These are phyloP conservation scores for Ceratocystis cubensis DNA, from an alignment of 2,329 filamentous ascomycete genomes.

Conservation along the genomic window DNA sequence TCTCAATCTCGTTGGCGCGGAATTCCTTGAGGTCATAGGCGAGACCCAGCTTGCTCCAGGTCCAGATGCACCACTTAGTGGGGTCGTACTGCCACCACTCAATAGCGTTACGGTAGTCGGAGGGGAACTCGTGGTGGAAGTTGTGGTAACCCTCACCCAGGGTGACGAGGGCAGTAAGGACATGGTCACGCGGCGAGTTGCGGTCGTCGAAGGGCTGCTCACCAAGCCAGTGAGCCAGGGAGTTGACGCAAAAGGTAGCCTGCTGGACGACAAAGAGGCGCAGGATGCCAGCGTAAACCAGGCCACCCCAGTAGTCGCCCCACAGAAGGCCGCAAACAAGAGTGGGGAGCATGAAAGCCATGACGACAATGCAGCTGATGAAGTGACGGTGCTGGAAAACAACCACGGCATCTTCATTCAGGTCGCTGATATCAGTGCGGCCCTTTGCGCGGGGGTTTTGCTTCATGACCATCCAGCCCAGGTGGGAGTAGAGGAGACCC, in stretches of 20 bases:
- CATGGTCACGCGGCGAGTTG: conserved; percentile 79
- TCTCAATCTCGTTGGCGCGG: conserved; percentile 83
- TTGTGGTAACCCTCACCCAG: conserved; percentile 88
- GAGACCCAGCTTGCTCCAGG: conserved; percentile 71
- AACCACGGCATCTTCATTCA: conserved; percentile 76
- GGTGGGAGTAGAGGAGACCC: conserved; percentile 63
- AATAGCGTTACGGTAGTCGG: conserved; percentile 84
- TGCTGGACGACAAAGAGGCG: conserved; percentile 85
- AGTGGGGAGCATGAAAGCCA: conserved; percentile 65
- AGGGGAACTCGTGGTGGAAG: conserved; percentile 91
- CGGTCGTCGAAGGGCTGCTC: conserved; percentile 89
- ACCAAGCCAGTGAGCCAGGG: conserved; percentile 77
- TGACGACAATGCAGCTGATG: conserved; percentile 63
- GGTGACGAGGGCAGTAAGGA: conserved; percentile 73
- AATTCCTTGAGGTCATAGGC: conserved; percentile 85
- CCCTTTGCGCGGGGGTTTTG: conserved; percentile 84
- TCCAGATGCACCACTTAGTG: conserved; percentile 80
- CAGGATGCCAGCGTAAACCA: conserved; percentile 74
- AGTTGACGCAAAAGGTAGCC: conserved; percentile 89
- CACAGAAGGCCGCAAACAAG: conserved; percentile 65
- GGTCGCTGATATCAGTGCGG: conserved; percentile 74
- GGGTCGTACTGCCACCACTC: conserved; percentile 86
- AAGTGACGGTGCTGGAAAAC: conserved; percentile 83
- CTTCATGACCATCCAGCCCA: conserved; percentile 90
- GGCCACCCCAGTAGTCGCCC: conserved; percentile 70